Base-by-base conservation (phyloP, 75 land plant species). In the Pinus taeda region DNA sequence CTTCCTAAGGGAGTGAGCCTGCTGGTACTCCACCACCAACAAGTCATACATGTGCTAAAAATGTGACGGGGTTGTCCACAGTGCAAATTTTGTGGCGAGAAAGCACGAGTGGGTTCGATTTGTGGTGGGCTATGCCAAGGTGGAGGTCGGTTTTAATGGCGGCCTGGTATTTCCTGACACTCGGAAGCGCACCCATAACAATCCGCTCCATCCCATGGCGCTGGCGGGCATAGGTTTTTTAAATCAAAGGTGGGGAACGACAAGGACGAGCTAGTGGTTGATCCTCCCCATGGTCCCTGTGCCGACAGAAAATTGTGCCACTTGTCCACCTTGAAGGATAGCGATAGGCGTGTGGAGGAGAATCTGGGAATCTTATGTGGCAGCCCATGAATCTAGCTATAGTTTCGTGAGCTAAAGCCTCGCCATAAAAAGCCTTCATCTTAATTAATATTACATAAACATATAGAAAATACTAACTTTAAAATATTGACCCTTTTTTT, bases 21-120 rank as follows among this genome's bases (percentile, higher is more conserved):
- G 89, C 7, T 94, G 93, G 95, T 94, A 85, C 83, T 96, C 97
- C 79, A 85, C 87, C 3, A 95, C 99, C 1, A 98, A 96, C 76
- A 91, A 92, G 58, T 97, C 99, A 7, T 91, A 89, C 77, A 80
- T 96, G 21, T 96, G 99, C 79, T 88, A 90, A 69, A 59, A 76
- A 20, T 96, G 99, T 72, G 99, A 96, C 78, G 18, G 76, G 26
- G 79, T 84, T 1, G 95, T 96, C 20, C 99, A 96, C 87, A 82
- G 86, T 0, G 99, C 99, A 11, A 96, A 96, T 81, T 83, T 93
- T 6, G 78, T 96, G 6, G 95, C 99, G 5, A 78, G 79, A 6
- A 85, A 98, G 8, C 99, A 96, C 78, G 90, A 92, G 60, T 80
- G 99, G 53, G 87, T 94, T 63, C 86, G 88, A 13, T 78, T 94